These are phyloP conservation scores for Penicillium paxilli DNA, from an alignment of 495 filamentous ascomycete genomes.

Conservation along the genomic window DNA sequence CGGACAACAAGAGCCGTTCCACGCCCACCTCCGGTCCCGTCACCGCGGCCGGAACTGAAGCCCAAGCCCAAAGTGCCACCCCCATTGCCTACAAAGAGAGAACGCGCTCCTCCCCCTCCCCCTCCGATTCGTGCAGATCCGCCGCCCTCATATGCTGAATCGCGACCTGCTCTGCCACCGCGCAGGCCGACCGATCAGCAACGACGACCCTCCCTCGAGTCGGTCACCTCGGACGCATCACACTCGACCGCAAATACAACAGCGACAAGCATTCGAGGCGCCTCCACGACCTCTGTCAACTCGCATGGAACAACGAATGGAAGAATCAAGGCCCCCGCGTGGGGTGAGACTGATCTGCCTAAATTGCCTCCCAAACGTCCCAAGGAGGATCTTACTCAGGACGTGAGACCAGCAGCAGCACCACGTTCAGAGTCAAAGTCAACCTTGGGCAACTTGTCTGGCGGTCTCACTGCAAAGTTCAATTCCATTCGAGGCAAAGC, in stretches of 20 bases:
- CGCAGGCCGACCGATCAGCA: slow-evolving; percentile 38
- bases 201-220: slow-evolving; percentile 35
- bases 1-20: slow-evolving; percentile 20
- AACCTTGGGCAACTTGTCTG: slow-evolving; percentile 14
- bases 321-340: slow-evolving; percentile 43
- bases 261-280: slow-evolving; percentile 30
- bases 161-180: slow-evolving; percentile 38
- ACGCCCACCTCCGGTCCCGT: slow-evolving; percentile 20
- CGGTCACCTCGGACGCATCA: slow-evolving; percentile 39
- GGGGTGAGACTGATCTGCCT: slow-evolving; percentile 44
- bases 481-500: slow-evolving; percentile 18
- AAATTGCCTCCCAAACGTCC: slow-evolving; percentile 43
- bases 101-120: slow-evolving; percentile 40
- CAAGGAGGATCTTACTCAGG: slow-evolving; percentile 17
- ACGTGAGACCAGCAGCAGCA: slow-evolving; percentile 18
- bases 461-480: slow-evolving; percentile 20
- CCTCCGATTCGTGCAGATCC: slow-evolving; percentile 41
- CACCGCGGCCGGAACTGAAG: slow-evolving; percentile 32
- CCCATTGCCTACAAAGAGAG: slow-evolving; percentile 50
- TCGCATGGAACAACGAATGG: slow-evolving; percentile 13
- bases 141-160: slow-evolving; percentile 27
- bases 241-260: slow-evolving; percentile 36
- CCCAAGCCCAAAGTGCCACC: slow-evolving; percentile 44
- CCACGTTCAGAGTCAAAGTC: slow-evolving; percentile 26
- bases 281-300: slow-evolving; percentile 37